Conservation (phyloP, 805 yeast species). For the Lachancea meyersii region DNA sequence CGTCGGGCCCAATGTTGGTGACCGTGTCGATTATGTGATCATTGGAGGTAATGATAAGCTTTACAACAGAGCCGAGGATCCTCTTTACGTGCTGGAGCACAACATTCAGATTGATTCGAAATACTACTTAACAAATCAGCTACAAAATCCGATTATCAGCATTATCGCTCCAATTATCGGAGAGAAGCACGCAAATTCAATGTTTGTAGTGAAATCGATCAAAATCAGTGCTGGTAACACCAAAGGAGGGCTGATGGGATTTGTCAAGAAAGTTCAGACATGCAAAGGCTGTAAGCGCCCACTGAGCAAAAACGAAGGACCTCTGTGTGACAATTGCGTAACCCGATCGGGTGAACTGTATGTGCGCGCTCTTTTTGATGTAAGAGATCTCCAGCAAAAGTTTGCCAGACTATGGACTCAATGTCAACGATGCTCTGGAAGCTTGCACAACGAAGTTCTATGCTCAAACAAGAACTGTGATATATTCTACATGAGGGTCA, state of each 20-base stretch:
- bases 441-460: constrained; percentile 88
- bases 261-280: constrained; percentile 80
- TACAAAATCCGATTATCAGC: constrained; percentile 86
- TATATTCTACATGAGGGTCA: constrained; percentile 88
- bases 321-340: constrained; percentile 75
- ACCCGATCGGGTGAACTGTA: constrained; percentile 69
- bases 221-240: constrained; percentile 43
- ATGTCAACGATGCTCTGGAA: constrained; percentile 96
- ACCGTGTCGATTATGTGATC: constrained; percentile 95
- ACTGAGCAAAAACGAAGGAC: constrained; percentile 56
- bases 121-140: constrained; percentile 87
- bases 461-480: constrained; percentile 97
- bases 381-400: constrained; percentile 73
- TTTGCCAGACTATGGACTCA: constrained; percentile 94
- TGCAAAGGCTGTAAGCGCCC: constrained; percentile 89
- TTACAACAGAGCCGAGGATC: constrained; percentile 96
- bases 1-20: constrained; percentile 94
- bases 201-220: constrained; percentile 52
- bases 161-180: constrained; percentile 95
- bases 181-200: constrained; percentile 69
- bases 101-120: constrained; percentile 91
- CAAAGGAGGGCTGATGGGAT: constrained; percentile 85
- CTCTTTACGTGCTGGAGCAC: constrained; percentile 84
- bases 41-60: constrained; percentile 76
- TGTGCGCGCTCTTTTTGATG: constrained; percentile 70